phyloP scores from a whole-genome alignment of 805 yeast species.

The Cyberlindnera petersonii region DNA sequence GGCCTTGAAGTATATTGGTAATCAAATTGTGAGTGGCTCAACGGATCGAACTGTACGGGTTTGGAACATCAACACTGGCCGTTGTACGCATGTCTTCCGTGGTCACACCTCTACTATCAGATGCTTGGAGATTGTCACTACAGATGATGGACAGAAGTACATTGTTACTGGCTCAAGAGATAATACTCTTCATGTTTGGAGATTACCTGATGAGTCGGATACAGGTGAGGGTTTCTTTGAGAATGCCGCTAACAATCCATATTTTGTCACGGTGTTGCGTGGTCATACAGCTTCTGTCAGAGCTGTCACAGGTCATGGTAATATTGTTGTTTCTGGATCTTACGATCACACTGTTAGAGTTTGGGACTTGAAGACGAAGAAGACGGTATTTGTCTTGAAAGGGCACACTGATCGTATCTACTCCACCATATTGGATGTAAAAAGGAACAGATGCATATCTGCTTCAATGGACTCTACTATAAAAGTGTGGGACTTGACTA shows the following conservation, averaged over 20 bases:
- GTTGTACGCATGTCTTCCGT: constrained; percentile 84
- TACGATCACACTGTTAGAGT: constrained; percentile 88
- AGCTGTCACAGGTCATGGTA: constrained; percentile 82
- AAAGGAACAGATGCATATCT: constrained; percentile 76
- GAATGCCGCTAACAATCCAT: constrained; percentile 44
- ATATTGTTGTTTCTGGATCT: constrained; percentile 81
- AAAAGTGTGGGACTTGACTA: constrained; percentile 82
- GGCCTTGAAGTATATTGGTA: constrained; percentile 87
- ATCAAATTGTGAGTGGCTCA: constrained; percentile 86
- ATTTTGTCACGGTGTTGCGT: constrained; percentile 58
- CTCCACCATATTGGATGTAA: constrained; percentile 77
- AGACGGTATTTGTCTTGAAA: constrained; percentile 64
- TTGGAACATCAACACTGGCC: constrained; percentile 84
- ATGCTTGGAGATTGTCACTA: constrained; percentile 76
- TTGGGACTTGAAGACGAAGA: constrained; percentile 80
- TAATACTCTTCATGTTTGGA: constrained; percentile 79
- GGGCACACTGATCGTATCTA: constrained; percentile 90
- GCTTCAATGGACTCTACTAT: constrained; percentile 90
- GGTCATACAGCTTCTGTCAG: constrained; percentile 84
- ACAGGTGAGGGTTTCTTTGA: constrained; percentile 32
- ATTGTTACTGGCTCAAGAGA: constrained; percentile 90
- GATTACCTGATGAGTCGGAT: constrained; percentile 50
- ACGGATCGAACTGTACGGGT: constrained; percentile 92
- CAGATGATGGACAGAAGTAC: constrained; percentile 67
- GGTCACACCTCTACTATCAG: constrained; percentile 94